These are phyloP conservation scores for Paecilomyces sp. DNA, from an alignment of 2,329 filamentous ascomycete genomes.

Conservation along the genomic window DNA sequence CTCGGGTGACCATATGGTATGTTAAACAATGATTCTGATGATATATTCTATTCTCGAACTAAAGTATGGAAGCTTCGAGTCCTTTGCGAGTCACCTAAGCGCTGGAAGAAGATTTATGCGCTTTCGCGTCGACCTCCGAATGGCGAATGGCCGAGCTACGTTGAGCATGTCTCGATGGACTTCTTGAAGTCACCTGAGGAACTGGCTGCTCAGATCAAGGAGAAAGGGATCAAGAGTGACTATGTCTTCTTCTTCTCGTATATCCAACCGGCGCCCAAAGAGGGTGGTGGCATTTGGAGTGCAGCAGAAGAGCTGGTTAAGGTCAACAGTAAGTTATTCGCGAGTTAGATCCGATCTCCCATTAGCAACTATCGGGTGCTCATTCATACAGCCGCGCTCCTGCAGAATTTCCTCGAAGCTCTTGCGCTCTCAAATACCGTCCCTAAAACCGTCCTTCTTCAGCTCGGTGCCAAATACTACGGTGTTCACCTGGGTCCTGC, in stretches of 20 bases:
- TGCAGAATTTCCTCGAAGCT: conserved; percentile 40
- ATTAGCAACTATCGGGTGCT: background rate
- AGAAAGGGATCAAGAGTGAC: conserved; percentile 24
- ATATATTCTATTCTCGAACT: too few relatives aligned
- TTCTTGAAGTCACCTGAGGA: conserved; percentile 22
- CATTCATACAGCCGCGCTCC: conserved; percentile 25
- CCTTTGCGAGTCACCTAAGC: conserved; percentile 37
- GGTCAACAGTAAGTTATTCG: conserved; percentile 33
- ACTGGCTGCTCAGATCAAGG: conserved; percentile 17
- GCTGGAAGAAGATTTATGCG: conserved; percentile 49
- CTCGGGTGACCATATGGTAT: conserved; percentile 46
- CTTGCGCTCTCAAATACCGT: conserved; percentile 35
- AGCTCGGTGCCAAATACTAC: conserved; percentile 50
- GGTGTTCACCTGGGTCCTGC: conserved; percentile 42
- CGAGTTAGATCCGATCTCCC: background rate
- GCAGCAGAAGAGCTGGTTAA: conserved; percentile 44
- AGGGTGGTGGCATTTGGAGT: conserved; percentile 40
- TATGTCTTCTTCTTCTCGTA: conserved; percentile 51
- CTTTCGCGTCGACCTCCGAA: conserved; percentile 41
- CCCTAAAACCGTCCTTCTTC: conserved; percentile 43
- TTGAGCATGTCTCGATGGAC: conserved; percentile 36
- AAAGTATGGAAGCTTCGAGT: conserved; percentile 13
- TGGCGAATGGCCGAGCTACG: conserved; percentile 28
- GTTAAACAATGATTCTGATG: conserved; percentile 4
- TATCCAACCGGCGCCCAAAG: conserved; percentile 43